Evolutionary conservation across 2,329 filamentous ascomycete species (phyloP), one percentile per base, ranked within the genome.

Genomic region (Pestalotiopsis sp.): DNA sequence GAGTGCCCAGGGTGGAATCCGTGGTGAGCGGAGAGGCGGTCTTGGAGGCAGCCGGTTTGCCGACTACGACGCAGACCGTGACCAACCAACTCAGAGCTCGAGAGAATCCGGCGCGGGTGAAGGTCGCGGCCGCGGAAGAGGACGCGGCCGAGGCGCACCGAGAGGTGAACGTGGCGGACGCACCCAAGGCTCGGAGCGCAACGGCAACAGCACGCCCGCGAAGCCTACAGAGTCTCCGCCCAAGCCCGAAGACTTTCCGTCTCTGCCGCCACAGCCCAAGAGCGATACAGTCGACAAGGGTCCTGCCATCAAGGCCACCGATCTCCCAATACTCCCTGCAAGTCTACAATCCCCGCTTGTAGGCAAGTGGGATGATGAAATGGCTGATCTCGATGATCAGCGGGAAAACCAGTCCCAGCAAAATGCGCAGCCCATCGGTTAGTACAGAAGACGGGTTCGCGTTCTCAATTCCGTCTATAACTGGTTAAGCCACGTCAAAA

Each of bases 331-430:
- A 25, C 70, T 78, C n/a, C 76, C 79, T 67, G 75, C 81, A 0
- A 66, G 64, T 17, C 58, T 80, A 1, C 73, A 71, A n/a, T 80
- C 82, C 5, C 78, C 82, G 7, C 79, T 79, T 0, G 73, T 83
- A 20, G 82, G 83, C 9, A 82, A 85, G 67, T 89, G 87, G 87
- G 87, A 86, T 64, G 87, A 90, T 45, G 87, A 90, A 77, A 86
- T 89, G 82, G 85, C 85, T 63, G 84, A 81, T 4, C 77, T 85
- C 13, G 85, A 87, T 31, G 82, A 67, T 70, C n/a, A 20, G 9
- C 25, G n/a, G 12, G 58, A 31, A 31, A n/a, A 52, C 38, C 38
- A 64, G 27, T 49, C 61, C 11, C 39, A 64, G 61, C 61, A 39
- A 77, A 73, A 71, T 68, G 67, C 12, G 65, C 68, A 41, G n/a